Conservation (phyloP, 495 filamentous ascomycete genomes). For the Xylaria grammica region DNA sequence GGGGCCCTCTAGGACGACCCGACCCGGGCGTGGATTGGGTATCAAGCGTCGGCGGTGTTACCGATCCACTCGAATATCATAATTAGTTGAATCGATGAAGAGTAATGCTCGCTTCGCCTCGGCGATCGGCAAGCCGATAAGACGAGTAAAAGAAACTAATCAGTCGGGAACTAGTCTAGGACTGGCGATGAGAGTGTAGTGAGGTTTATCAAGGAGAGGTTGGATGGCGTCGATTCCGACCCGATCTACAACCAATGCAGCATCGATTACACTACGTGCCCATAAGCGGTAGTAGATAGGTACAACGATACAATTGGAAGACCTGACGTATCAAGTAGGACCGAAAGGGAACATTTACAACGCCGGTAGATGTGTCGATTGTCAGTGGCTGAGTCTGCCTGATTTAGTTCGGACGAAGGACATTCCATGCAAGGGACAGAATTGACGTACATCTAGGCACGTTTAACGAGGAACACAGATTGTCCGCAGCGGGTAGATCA, state of each 20-base stretch:
- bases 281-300: not conserved
- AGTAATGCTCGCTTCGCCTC: conserved; percentile 15
- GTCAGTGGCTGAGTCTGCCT: conserved; percentile 5
- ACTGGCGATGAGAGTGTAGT: conserved; percentile 3
- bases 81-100: conserved; percentile 7
- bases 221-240: conserved; percentile 1
- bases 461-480: conserved; percentile 4
- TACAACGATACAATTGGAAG: not conserved
- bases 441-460: conserved; percentile 7
- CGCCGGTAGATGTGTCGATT: not conserved
- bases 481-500: not conserved
- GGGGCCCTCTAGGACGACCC: not conserved
- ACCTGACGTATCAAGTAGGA: conserved; percentile 11
- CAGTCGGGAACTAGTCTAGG: not conserved
- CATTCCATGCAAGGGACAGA: conserved; percentile 11
- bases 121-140: not conserved
- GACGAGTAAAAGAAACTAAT: not conserved
- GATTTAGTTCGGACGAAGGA: conserved; percentile 14
- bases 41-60: not conserved
- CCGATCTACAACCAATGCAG: not conserved
- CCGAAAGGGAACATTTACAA: conserved; percentile 9
- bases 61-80: not conserved
- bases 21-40: conserved; percentile 12
- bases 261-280: not conserved
- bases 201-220: not conserved